Conservation (phyloP, 169 alveolate species). For the Eimeria sp. region DNA sequence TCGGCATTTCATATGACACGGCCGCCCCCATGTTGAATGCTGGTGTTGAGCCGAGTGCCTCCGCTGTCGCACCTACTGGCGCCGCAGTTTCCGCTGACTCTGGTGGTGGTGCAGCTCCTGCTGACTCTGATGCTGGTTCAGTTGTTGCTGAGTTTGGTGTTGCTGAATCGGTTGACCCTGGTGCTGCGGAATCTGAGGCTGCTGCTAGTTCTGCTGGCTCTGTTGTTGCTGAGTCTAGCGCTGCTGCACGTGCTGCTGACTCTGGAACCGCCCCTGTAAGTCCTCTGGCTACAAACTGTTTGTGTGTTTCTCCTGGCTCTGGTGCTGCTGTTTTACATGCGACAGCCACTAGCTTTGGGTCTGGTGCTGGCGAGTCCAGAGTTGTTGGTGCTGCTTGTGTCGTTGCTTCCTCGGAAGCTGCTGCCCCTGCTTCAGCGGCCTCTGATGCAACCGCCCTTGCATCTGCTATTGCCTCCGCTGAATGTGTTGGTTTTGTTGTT, state of each 20-base stretch:
- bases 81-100: not conserved
- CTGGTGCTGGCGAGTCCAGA: too few relatives aligned
- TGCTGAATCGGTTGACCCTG: not conserved
- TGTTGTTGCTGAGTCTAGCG: not conserved
- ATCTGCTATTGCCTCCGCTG: not conserved
- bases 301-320: not conserved
- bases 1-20: not conserved
- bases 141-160: not conserved
- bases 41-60: not conserved
- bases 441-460: not conserved
- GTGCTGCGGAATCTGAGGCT: constrained; percentile 1
- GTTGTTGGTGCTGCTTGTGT: not conserved
- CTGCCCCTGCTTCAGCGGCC: not conserved
- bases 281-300: not conserved
- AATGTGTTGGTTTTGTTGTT: not conserved
- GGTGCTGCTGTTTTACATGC: not conserved
- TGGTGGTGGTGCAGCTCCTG: not conserved
- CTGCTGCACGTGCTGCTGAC: not conserved
- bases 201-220: not conserved
- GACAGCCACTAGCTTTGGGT: too few relatives aligned
- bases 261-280: not conserved
- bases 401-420: not conserved
- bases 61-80: not conserved
- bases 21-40: not conserved
- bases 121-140: not conserved